Base-by-base conservation (phyloP, 345 rosid genomes). In the Pelargonium nanum region DNA sequence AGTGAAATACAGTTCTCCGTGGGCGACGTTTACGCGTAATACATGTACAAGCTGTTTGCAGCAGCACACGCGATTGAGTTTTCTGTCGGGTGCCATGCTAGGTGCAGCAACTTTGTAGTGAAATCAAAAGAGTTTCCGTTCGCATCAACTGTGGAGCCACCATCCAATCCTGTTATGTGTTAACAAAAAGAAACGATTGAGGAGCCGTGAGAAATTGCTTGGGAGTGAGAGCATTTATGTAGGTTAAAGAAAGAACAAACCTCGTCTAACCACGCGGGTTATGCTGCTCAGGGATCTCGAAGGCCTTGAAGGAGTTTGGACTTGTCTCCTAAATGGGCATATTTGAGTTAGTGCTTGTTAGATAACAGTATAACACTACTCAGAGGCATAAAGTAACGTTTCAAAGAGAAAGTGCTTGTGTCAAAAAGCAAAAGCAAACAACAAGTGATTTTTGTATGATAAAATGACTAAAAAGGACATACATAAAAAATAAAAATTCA, bases 1-100 rank as follows among this genome's bases (percentile, higher is more conserved):
- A 61, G 34, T 24, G 65, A 52, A 51, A 59, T 57, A 23, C 17
- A 5, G 24, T 48, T 67, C 26, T 67, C 70, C 10, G 40, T 58
- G 40, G 10, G 40, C 10, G 65, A 54, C 65, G 67, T 65, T 82
- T 72, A 76, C 22, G 83, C 86, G 66, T 79, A 82, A 67, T 79
- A 82, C 83, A 82, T 82, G 77, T 82, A 82, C 57, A 82, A 77
- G 76, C 86, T 82, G 73, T 82, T 81, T 40, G 83, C 69, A 19
- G 86, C 86, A 1, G 86, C 86, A 56, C 80, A 70, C 24, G 83
- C 86, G 7, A 82, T 65, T 19, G 83, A 72, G 62, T 77, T 77
- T 60, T 82, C 86, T 0, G 75, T 68, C 8, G 86, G 86, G 65
- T 82, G 86, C 83, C 86, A 82, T 6, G 86, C 86, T 26, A 82